These are phyloP conservation scores for Myrmaecium sp. DNA, from an alignment of 2,329 filamentous ascomycete species.

Conservation along the genomic window DNA sequence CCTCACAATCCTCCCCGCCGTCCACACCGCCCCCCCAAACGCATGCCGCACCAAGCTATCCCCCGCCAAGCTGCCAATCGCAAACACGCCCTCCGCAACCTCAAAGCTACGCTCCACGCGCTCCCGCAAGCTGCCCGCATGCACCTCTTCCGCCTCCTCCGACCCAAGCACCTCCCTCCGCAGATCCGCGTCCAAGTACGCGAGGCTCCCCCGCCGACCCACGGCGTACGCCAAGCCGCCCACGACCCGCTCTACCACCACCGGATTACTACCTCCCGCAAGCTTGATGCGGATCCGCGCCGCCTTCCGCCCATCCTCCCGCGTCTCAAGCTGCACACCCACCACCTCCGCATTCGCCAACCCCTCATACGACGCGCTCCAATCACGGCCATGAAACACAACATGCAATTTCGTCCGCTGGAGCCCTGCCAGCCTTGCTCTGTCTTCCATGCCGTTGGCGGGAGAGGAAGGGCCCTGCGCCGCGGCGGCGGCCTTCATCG, in stretches of 20 bases:
- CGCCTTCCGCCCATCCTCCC: slow-evolving; percentile 1
- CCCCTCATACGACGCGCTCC: slow-evolving; percentile 36
- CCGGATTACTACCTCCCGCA: slow-evolving; percentile 25
- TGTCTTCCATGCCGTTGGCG: no score
- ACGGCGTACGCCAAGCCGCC: slow-evolving; percentile 37
- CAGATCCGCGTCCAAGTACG: slow-evolving; percentile 32
- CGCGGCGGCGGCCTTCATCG: slow-evolving; percentile 37
- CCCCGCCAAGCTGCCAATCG: slow-evolving; percentile 41
- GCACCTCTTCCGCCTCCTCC: slow-evolving; percentile 2
- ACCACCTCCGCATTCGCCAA: slow-evolving; percentile 35
- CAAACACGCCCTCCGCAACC: slow-evolving; percentile 35
- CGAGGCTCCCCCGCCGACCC: slow-evolving; percentile 36
- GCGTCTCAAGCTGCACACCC: slow-evolving; percentile 14
- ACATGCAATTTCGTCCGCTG: slow-evolving; percentile 23
- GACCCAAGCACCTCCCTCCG: slow-evolving; percentile 28
- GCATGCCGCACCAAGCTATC: slow-evolving; percentile 44
- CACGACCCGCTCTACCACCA: slow-evolving; percentile 27
- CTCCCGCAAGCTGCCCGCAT: slow-evolving; percentile 30
- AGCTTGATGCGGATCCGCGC: slow-evolving; percentile 26
- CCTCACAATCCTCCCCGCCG: slow-evolving; percentile 33
- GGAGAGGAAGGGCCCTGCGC: slow-evolving; percentile 8
- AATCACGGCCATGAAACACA: slow-evolving; percentile 31
- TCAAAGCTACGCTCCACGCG: slow-evolving; percentile 36
- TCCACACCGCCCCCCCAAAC: slow-evolving; percentile 40
- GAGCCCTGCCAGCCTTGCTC: no score